Evolutionary conservation across 2,329 filamentous ascomycete species (phyloP).

Genomic region (Fusarium lateritium): DNA sequence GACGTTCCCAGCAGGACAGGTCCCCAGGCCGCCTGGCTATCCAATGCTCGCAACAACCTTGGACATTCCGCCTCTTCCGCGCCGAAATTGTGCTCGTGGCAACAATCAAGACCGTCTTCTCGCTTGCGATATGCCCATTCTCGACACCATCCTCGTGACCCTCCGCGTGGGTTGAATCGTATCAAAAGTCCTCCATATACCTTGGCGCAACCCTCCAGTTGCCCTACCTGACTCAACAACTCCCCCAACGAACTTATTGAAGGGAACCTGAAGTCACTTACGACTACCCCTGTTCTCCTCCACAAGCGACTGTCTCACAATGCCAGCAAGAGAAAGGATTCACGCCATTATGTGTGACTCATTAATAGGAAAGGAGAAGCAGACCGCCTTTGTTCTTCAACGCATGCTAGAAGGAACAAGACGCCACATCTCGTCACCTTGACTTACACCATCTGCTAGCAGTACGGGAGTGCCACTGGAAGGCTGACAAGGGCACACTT

Average conservation of each 20-base stretch:
- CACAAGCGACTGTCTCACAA: constrained; percentile 6
- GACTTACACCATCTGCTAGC: constrained; percentile 5
- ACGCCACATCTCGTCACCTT: constrained; percentile 34
- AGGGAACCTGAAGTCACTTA: background rate
- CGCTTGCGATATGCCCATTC: background rate
- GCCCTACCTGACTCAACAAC: background rate
- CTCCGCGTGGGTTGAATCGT: constrained; percentile 2
- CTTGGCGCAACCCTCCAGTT: constrained; percentile 4
- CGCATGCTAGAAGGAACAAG: constrained; percentile 18
- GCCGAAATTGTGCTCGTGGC: background rate
- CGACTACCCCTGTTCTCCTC: background rate
- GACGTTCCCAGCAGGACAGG: background rate
- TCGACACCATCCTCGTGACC: constrained; percentile 22
- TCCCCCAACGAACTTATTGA: background rate
- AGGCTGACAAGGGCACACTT: constrained; percentile 9
- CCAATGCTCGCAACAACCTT: background rate
- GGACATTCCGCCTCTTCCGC: constrained; percentile 20
- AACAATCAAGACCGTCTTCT: constrained; percentile 1
- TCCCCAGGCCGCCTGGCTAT: background rate
- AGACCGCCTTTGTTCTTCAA: constrained; percentile 17
- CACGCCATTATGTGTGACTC: background rate
- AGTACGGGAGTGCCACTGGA: constrained; percentile 14
- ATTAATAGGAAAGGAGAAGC: background rate
- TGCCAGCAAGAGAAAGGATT: background rate
- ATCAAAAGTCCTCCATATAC: constrained; percentile 20